A percentile compares a stretch with the other conserved stretches of the same genome.
Evolutionary conservation across 2,329 filamentous ascomycete genomes (phyloP).

Genomic region (Lachnellula occidentalis): DNA sequence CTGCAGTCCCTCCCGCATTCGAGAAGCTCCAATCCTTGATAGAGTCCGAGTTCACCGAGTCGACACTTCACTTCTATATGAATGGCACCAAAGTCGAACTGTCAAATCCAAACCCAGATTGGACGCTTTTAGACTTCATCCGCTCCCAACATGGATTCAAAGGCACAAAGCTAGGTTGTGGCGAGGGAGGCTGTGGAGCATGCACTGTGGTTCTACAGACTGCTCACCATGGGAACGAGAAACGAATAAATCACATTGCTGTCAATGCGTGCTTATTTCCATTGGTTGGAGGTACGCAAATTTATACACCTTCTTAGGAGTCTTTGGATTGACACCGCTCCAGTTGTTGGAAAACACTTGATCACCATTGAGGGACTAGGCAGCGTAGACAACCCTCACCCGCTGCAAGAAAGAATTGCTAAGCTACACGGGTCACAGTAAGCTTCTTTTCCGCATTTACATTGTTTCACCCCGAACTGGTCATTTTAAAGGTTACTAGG

Average conservation of each 20-base stretch:
- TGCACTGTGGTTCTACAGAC: slow-evolving; percentile 92
- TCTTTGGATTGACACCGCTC: slow-evolving; percentile 57
- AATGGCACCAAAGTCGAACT: slow-evolving; percentile 88
- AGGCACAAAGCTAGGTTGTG: slow-evolving; percentile 93
- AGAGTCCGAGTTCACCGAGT: slow-evolving; percentile 16
- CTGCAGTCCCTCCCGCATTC: slow-evolving; percentile 7
- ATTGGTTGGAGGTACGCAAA: slow-evolving; percentile 87
- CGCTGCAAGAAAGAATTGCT: slow-evolving; percentile 84
- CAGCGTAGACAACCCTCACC: slow-evolving; percentile 78
- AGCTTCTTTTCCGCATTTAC: no score
- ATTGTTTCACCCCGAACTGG: not conserved
- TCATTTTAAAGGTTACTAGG: slow-evolving; percentile 30
- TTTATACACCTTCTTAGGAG: slow-evolving; percentile 53
- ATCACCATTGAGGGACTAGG: slow-evolving; percentile 94
- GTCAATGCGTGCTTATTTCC: slow-evolving; percentile 95
- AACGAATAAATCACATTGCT: slow-evolving; percentile 87
- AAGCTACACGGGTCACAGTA: slow-evolving; percentile 63
- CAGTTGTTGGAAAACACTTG: slow-evolving; percentile 91
- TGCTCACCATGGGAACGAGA: slow-evolving; percentile 82
- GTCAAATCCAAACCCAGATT: slow-evolving; percentile 82
- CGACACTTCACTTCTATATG: slow-evolving; percentile 80
- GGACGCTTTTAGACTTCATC: slow-evolving; percentile 88
- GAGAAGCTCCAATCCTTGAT: slow-evolving; percentile 19
- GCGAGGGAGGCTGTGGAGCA: slow-evolving; percentile 92
- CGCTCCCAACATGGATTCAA: slow-evolving; percentile 84